Base-by-base conservation (phyloP, 169 alveolate species). In the Plasmodium relictum region DNA sequence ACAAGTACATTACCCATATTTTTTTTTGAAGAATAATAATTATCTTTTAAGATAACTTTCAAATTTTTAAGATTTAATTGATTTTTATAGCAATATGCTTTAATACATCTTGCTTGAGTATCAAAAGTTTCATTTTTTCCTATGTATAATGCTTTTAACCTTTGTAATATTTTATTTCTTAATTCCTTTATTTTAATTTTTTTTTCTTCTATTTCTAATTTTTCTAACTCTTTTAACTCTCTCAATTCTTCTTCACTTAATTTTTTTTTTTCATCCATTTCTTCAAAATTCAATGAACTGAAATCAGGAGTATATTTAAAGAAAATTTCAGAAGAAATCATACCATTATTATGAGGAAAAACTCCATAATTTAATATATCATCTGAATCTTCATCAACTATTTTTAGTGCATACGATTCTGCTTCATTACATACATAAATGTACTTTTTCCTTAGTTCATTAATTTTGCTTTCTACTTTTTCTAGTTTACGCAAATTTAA, bases 301-400 rank as follows among this genome's bases (percentile, higher is more conserved):
- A 26, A 4, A 5, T 22, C 39, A 0, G 89, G 89, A 12, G 62
- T 0, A 14, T 63, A 78, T n/a, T 78, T 78, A 50, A 78, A 63
- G 10, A 78, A 78, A 0, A 78, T 65, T 16, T 78, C 78, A 1
- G 89, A 72, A n/a, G 78, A 22, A 26, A 78, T 78, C 14, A 78
- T 65, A 6, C 48, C 78, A 26, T 63, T 78, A 0, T 58, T 71
- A n/a, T 26, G 50, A 48, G 89, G 71, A 16, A 78, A 78, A 16
- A 63, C 78, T 9, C 63, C 70, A 65, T 78, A 78, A 7, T 44
- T 63, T 41, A 78, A 63, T 0, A 78, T 16, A 0, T 20, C 37
- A 65, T 78, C 89, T 6, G 26, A 58, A 50, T 65, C 12, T 42
- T 48, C 58, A 50, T 78, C 89, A 18, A 48, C 62, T 0, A 78